Base-by-base conservation (phyloP, 108 stramenopile genomes). In the Stephanodiscus minutulus region DNA sequence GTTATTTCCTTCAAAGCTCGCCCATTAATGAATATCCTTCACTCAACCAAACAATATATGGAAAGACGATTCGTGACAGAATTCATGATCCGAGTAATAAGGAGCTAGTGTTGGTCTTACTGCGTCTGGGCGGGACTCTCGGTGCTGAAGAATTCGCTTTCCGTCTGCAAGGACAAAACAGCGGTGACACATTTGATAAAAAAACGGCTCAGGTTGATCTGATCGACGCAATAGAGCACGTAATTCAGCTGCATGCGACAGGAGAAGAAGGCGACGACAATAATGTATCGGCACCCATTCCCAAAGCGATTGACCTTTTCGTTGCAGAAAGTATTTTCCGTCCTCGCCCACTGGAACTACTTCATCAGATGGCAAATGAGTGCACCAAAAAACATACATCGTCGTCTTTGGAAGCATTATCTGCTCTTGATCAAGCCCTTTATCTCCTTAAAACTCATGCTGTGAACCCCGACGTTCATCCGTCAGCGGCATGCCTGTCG, bases 71-170 rank as follows among this genome's bases (percentile, higher is more conserved):
- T 49, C 39, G 28, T 12, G 47, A 77, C 24, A 65, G 88, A 78
- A 63, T 88, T 8, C 43, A 37, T 36, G 81, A 68, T 61, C 20
- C 60, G 4, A 71, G 69, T 8, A 74, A 85, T 43, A 47, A 66
- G 8, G 88, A 88, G 65, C 53, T 88, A 61, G 53, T 53, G 11
- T 47, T 44, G 50, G 82, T 88, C 27, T 52, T 82, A 12, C 78
- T 73, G 59, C 65, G 88, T 49, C 47, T 86, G 10, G 47, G 52
- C 4, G 79, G 79, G 43, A 47, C 46, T 12, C 41, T 86, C 29
- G 68, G 70, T 35, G 36, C 67, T 1, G 60, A 65, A 12, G 73
- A 82, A 39, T 84, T 88, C 65, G 61, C 48, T 22, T 29, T 49
- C 17, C 70, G 49, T 37, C 36, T 50, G 17, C 12, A 62, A 28